A percentile compares a stretch with the other conserved stretches of the same genome.
Evolutionary conservation across 371 early-diverging fungal species (phyloP).

Genomic region (Mortierella sp.): DNA sequence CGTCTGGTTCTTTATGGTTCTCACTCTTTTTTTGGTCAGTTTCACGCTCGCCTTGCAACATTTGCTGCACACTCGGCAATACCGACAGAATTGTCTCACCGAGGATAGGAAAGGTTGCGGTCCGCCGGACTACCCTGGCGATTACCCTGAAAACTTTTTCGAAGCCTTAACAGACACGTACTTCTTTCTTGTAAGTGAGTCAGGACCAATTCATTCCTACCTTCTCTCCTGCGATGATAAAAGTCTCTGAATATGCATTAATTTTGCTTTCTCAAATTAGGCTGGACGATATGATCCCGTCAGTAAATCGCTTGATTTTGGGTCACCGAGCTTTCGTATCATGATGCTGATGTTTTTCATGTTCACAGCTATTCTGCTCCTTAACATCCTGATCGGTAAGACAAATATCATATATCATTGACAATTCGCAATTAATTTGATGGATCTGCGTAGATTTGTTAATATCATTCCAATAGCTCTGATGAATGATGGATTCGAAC

Average conservation of each 20-base stretch:
- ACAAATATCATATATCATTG: background rate
- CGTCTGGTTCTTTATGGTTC: slow-evolving; percentile 19
- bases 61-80: slow-evolving; percentile 26
- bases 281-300: slow-evolving; percentile 43
- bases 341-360: slow-evolving; percentile 54
- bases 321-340: slow-evolving; percentile 19
- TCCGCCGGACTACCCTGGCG: background rate
- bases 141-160: slow-evolving; percentile 6
- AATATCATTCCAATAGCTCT: slow-evolving; percentile 18
- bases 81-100: too few species aligned
- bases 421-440: background rate
- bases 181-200: slow-evolving; percentile 44
- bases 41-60: slow-evolving; percentile 46
- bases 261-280: slow-evolving; percentile 6
- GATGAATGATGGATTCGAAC: slow-evolving; percentile 49
- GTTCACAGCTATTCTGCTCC: slow-evolving; percentile 39
- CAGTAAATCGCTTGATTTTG: background rate
- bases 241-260: background rate
- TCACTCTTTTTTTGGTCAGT: slow-evolving; percentile 27
- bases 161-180: slow-evolving; percentile 27
- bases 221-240: too few species aligned
- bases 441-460: background rate
- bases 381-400: slow-evolving; percentile 52
- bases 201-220: background rate
- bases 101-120: background rate